These are phyloP conservation scores for Candida albicans DNA, from an alignment of 1,139 yeast genomes.

Conservation along the genomic window DNA sequence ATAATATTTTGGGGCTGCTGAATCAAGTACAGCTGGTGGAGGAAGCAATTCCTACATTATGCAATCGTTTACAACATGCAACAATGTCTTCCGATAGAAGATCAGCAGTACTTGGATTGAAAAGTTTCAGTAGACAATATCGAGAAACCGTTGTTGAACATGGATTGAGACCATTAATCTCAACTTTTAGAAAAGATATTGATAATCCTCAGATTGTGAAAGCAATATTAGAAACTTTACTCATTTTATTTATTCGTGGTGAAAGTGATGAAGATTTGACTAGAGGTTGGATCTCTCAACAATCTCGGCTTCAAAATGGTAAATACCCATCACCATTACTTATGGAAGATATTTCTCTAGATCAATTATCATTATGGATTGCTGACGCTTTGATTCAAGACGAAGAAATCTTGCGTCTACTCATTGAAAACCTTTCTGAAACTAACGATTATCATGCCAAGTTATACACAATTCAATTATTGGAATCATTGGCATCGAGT, in stretches of 20 bases:
- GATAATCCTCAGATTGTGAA: slow-evolving; percentile 73
- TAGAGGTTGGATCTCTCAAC: slow-evolving; percentile 71
- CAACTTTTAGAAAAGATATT: slow-evolving; percentile 63
- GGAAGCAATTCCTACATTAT: slow-evolving; percentile 84
- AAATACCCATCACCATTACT: slow-evolving; percentile 81
- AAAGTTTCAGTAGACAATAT: slow-evolving; percentile 86
- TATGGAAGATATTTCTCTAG: slow-evolving; percentile 58
- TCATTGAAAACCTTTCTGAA: slow-evolving; percentile 56
- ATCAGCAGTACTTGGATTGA: slow-evolving; percentile 87
- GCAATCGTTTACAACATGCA: slow-evolving; percentile 85
- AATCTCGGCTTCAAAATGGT: slow-evolving; percentile 75
- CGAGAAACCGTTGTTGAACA: slow-evolving; percentile 89
- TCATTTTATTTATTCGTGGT: slow-evolving; percentile 75
- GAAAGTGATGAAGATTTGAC: slow-evolving; percentile 59
- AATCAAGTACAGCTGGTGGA: slow-evolving; percentile 63
- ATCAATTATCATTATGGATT: slow-evolving; percentile 91
- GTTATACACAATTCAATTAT: slow-evolving; percentile 76
- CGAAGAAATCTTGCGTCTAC: slow-evolving; percentile 53
- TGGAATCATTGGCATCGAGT: slow-evolving; percentile 81
- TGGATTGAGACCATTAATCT: slow-evolving; percentile 75
- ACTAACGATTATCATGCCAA: slow-evolving; percentile 69
- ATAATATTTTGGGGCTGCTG: slow-evolving; percentile 34
- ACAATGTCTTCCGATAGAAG: slow-evolving; percentile 81
- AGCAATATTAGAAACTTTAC: slow-evolving; percentile 81
- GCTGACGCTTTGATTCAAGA: slow-evolving; percentile 89